phyloP scores from a whole-genome alignment of 768 basidiomycete genomes.

The Baorangia bicolor region DNA sequence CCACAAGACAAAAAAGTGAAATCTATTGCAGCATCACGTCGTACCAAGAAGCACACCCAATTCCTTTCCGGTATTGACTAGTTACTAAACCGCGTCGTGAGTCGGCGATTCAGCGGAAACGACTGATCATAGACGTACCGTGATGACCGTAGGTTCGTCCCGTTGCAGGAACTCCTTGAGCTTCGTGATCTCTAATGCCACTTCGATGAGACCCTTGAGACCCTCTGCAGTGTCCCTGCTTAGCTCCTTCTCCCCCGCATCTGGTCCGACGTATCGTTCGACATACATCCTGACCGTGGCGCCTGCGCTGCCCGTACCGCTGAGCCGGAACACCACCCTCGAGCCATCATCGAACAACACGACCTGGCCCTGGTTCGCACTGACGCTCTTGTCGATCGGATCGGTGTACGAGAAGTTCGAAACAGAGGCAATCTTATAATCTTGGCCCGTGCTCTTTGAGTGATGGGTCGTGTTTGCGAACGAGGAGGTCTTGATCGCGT shows the following conservation, averaged over 20 bases:
- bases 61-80: not conserved
- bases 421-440: constrained; percentile 74
- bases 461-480: constrained; percentile 68
- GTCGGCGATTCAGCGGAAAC: constrained; percentile 3
- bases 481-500: constrained; percentile 61
- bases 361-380: constrained; percentile 94
- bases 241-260: constrained; percentile 68
- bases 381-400: constrained; percentile 94
- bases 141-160: constrained; percentile 95
- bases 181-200: constrained; percentile 82
- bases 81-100: constrained; percentile 16
- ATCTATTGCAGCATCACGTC: constrained; percentile 15
- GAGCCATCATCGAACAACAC: constrained; percentile 90
- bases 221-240: constrained; percentile 82
- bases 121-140: constrained; percentile 47
- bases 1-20: not conserved
- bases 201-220: constrained; percentile 92
- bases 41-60: constrained; percentile 6
- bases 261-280: constrained; percentile 81
- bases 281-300: constrained; percentile 97
- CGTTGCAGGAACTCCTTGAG: constrained; percentile 83
- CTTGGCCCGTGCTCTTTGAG: constrained; percentile 62
- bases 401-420: constrained; percentile 97
- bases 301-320: constrained; percentile 94
- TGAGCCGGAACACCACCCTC: constrained; percentile 92